Conservation (phyloP, 257 asterid species). For the Ilex asprella region DNA sequence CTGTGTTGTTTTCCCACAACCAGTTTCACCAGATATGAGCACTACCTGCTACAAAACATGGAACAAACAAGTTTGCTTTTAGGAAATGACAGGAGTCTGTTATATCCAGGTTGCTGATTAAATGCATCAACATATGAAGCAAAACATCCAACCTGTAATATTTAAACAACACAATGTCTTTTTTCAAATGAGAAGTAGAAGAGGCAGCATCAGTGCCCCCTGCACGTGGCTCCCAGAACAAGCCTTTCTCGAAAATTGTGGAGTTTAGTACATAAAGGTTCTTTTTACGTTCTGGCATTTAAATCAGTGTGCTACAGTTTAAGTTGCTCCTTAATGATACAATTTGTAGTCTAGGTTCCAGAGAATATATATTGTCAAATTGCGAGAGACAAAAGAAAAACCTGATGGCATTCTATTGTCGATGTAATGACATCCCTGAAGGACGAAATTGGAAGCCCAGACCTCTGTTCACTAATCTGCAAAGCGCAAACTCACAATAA, state of each 20-base stretch:
- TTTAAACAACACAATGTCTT: too few relatives aligned
- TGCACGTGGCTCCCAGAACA: not conserved
- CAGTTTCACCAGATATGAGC: slow-evolving; percentile 95
- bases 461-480: slow-evolving; percentile 59
- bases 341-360: not conserved
- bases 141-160: not conserved
- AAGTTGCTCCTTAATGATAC: not conserved
- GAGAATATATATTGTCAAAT: not conserved
- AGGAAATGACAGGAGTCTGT: not conserved
- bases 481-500: slow-evolving; percentile 14
- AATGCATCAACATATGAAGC: not conserved
- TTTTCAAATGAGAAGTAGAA: too few relatives aligned
- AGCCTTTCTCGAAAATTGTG: not conserved
- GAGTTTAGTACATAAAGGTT: not conserved
- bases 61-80: slow-evolving; percentile 6
- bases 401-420: slow-evolving; percentile 73
- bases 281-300: not conserved
- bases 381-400: slow-evolving; percentile 15
- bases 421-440: slow-evolving; percentile 66
- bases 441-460: slow-evolving; percentile 86
- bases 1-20: slow-evolving; percentile 98
- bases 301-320: not conserved
- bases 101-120: not conserved
- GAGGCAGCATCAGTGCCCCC: not conserved
- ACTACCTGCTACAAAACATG: slow-evolving; percentile 58